Conservation (phyloP, 2,329 filamentous ascomycete genomes). For the Akanthomyces uredinophilus region DNA sequence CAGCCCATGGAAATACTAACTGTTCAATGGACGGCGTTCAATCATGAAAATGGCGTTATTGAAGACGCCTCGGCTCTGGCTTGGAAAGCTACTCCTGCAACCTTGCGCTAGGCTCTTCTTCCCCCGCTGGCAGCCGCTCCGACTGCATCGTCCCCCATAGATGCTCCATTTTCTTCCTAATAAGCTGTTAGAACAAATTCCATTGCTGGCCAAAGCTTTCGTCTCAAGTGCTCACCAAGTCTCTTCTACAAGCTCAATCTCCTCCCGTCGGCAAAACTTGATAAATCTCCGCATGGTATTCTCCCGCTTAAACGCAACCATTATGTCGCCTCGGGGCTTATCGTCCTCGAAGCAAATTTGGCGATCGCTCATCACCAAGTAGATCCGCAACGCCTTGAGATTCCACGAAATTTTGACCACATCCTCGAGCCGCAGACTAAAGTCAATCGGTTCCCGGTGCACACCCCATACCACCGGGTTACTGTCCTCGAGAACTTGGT, state of each 20-base stretch:
- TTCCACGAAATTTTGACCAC: constrained; percentile 43
- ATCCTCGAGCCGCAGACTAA: constrained; percentile 43
- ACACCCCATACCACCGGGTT: constrained; percentile 42
- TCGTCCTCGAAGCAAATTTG: constrained; percentile 27
- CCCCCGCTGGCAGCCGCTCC: constrained; percentile 24
- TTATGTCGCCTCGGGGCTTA: constrained; percentile 39
- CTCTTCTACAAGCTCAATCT: constrained; percentile 35
- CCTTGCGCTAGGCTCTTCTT: constrained; percentile 24
- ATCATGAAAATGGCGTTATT: too few species aligned
- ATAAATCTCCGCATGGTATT: constrained; percentile 50
- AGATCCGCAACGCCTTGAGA: constrained; percentile 35
- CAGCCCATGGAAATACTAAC: neutral
- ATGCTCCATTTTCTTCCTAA: constrained; percentile 31
- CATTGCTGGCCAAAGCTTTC: too few species aligned
- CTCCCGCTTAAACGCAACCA: constrained; percentile 48
- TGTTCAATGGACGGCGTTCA: too few species aligned
- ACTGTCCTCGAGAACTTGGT: constrained; percentile 46
- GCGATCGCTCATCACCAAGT: constrained; percentile 34
- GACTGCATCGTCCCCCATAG: constrained; percentile 34
- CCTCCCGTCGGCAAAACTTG: constrained; percentile 39
- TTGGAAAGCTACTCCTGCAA: constrained; percentile 23
- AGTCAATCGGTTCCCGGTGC: constrained; percentile 46
- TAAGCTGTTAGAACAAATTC: constrained; percentile 17
- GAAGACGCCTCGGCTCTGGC: neutral
- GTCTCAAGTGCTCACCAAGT: constrained; percentile 32